A percentile compares a stretch with the other conserved stretches of the same genome.
phyloP scores from a whole-genome alignment of 2,329 filamentous ascomycete genomes.

The Colletotrichum coccodes region DNA sequence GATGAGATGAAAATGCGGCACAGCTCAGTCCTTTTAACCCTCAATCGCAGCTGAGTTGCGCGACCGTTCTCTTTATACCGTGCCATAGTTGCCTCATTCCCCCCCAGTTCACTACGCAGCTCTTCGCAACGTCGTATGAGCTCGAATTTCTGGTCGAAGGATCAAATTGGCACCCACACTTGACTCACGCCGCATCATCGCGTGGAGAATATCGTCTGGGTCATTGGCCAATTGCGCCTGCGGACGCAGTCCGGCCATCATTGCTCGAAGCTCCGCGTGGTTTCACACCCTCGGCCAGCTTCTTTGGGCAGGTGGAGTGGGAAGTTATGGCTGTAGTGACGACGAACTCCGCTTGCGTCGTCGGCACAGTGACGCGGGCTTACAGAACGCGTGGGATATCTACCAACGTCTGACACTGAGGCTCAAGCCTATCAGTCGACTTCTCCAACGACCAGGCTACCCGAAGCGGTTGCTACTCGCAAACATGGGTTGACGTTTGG shows the following conservation, averaged over 20 bases:
- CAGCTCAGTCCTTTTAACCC: too few species aligned
- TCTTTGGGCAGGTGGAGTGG: conserved; percentile 15
- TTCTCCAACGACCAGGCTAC: too few species aligned
- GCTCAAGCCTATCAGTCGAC: too few species aligned
- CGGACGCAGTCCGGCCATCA: background rate
- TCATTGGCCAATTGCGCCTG: background rate
- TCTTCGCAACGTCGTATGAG: background rate
- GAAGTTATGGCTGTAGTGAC: background rate
- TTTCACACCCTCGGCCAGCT: conserved; percentile 6
- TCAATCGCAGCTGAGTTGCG: too few species aligned
- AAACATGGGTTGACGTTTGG: background rate
- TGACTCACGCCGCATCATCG: background rate
- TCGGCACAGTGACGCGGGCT: too few species aligned
- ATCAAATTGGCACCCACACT: background rate
- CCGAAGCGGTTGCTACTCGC: background rate
- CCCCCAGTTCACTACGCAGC: background rate
- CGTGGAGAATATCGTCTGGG: background rate
- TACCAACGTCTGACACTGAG: background rate
- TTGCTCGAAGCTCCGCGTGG: background rate
- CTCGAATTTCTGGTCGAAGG: background rate
- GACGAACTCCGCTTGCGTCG: conserved; percentile 5
- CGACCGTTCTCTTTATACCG: background rate
- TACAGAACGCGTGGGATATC: background rate
- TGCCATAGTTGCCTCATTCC: background rate
- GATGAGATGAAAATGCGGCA: background rate